Evolutionary conservation across 106 monocot species (phyloP).

Genomic region (Dendrobium nobile): DNA sequence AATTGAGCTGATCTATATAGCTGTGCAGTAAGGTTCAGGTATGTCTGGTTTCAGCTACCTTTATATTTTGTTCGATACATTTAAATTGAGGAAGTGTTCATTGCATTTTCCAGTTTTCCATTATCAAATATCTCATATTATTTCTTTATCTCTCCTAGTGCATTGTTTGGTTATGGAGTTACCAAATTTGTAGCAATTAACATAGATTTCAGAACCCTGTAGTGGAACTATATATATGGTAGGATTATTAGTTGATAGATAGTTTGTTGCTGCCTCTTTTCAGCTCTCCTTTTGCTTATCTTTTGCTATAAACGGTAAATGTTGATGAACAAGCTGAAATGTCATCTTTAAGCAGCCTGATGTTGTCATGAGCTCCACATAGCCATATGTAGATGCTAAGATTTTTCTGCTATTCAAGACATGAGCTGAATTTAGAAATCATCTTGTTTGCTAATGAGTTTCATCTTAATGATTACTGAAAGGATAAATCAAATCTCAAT

Average conservation of each 20-base stretch:
- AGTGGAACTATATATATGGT: background rate
- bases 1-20: background rate
- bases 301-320: background rate
- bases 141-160: background rate
- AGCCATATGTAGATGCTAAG: background rate
- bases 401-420: background rate
- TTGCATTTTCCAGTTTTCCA: background rate
- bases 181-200: background rate
- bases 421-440: background rate
- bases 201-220: background rate
- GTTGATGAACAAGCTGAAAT: background rate
- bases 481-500: background rate
- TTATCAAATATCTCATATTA: background rate
- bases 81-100: background rate
- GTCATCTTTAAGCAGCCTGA: background rate
- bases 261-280: background rate
- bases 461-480: background rate
- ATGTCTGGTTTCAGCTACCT: background rate
- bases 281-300: background rate
- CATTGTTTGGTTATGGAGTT: background rate
- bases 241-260: background rate
- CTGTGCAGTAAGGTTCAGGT: background rate
- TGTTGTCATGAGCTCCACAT: background rate
- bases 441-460: background rate
- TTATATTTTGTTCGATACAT: background rate